These are phyloP conservation scores for Endogone sp. DNA, from an alignment of 192 early-diverging fungal species.

Conservation along the genomic window DNA sequence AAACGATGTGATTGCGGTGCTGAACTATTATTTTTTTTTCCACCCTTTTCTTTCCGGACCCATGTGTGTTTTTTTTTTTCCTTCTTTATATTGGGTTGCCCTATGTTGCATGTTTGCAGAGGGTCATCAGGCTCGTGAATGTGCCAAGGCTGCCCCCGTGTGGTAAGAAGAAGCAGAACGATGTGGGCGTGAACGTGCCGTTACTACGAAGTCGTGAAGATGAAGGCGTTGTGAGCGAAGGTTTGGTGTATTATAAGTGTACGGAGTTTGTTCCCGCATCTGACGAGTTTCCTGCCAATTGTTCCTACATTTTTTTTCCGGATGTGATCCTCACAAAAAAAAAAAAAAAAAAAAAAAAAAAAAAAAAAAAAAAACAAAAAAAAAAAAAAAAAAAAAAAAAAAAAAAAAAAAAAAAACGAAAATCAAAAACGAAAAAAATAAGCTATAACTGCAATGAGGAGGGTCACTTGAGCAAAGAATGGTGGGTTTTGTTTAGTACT, in stretches of 20 bases:
- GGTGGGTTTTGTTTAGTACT: conserved; percentile 11
- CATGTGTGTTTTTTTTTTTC: neutral
- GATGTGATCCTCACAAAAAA: conserved; percentile 4
- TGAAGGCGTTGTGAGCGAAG: neutral
- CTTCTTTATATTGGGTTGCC: neutral
- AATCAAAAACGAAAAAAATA: too few species aligned
- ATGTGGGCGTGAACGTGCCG: neutral
- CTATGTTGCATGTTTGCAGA: conserved; percentile 16
- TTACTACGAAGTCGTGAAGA: neutral
- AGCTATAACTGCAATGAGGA: conserved; percentile 54
- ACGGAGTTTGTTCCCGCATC: neutral
- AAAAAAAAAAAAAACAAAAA: too few species aligned
- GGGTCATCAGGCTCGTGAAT: conserved; percentile 52
- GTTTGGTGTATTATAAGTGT: neutral
- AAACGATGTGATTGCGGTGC: neutral
- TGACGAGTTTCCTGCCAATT: neutral
- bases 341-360: too few species aligned
- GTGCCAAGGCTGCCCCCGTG: conserved; percentile 40
- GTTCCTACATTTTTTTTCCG: neutral
- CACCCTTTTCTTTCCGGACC: neutral
- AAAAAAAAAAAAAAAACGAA: too few species aligned
- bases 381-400: too few species aligned
- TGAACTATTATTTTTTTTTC: neutral
- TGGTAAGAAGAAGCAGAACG: conserved; percentile 33
- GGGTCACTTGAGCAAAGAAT: conserved; percentile 38